Evolutionary conservation across 768 basidiomycete genomes (phyloP).

Genomic region (Butyriboletus loyo): DNA sequence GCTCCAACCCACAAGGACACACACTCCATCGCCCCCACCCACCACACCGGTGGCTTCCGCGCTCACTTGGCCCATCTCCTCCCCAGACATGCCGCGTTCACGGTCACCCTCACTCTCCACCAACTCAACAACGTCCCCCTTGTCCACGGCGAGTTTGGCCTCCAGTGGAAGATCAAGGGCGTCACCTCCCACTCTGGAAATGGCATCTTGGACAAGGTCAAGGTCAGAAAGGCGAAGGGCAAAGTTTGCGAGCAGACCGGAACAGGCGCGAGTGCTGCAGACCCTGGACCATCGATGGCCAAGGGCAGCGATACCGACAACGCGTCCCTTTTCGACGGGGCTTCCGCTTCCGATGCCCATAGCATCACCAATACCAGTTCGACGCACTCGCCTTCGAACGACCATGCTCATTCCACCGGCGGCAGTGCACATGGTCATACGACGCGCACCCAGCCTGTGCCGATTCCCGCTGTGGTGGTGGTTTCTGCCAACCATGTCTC

Average conservation of each 20-base stretch:
- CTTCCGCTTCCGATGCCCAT: conserved; percentile 27
- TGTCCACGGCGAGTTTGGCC: conserved; percentile 65
- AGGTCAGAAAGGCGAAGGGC: conserved; percentile 22
- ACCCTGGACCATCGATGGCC: not conserved
- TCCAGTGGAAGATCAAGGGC: conserved; percentile 71
- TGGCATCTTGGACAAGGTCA: conserved; percentile 43
- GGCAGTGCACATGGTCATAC: not conserved
- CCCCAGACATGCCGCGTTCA: conserved; percentile 65
- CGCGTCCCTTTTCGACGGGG: conserved; percentile 22
- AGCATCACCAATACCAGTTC: conserved; percentile 29
- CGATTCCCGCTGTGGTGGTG: conserved; percentile 28
- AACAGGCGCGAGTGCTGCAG: not conserved
- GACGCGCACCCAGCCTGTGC: not conserved
- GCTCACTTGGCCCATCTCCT: conserved; percentile 60
- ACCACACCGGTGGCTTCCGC: conserved; percentile 35
- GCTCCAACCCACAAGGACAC: not conserved
- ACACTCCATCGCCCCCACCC: not conserved
- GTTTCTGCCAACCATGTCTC: conserved; percentile 24
- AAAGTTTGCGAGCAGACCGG: not conserved
- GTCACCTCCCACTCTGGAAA: conserved; percentile 39
- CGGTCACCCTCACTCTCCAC: conserved; percentile 57
- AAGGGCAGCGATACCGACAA: conserved; percentile 26
- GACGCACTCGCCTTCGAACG: conserved; percentile 21
- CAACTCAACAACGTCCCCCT: conserved; percentile 71
- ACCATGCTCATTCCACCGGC: conserved; percentile 3